Evolutionary conservation across 257 asterid genomes (phyloP), one percentile per base, ranked within the genome.

Genomic region (Solanum rostratum): DNA sequence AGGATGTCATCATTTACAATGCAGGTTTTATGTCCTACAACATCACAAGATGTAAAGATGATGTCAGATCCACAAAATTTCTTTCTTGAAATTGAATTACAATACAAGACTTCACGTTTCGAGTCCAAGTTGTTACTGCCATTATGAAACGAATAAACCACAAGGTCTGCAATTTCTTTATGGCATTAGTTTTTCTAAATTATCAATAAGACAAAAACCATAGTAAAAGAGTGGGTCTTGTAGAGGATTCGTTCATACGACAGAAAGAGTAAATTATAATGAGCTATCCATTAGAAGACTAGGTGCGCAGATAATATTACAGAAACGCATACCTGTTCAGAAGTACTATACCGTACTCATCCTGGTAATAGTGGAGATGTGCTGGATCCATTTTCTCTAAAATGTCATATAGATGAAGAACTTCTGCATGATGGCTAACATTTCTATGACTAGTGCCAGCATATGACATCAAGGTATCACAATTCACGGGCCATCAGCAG

Each of bases 381-480:
- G 90, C 84, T 81, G 95, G 93, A 79, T 97, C 99, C 92, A 95
- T 87, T 89, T 90, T 89, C 92, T 88, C 92, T 83, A 97, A 89
- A 83, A 91, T 97, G 33, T 71, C 83, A 90, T 93, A 95, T 19
- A 95, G 93, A 78, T 91, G 89, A 70, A 95, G 97, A 88, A 91
- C 85, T 88, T 97, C 99, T 88, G 88, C 94, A 89, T 90, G 93
- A 39, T 65, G 87, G 82, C 85, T 60, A 54, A 82, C 85, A 68
- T 83, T 84, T 78, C 87, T 83, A 81, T 81, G 90, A 43, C 88
- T 74, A 76, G 85, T 53, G 86, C 88, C 89, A 60, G 89, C 80
- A 71, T 83, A 85, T 79, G 93, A 89, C 86, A 87, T 80, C 88
- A 95, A 82, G 50, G 94, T 84, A 87, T 91, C 90, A 45, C 39